Percentiles rank a stretch among this genome's conserved stretches.
Evolutionary conservation across 768 basidiomycete species (phyloP).

Genomic region (Hygrophorus russula): DNA sequence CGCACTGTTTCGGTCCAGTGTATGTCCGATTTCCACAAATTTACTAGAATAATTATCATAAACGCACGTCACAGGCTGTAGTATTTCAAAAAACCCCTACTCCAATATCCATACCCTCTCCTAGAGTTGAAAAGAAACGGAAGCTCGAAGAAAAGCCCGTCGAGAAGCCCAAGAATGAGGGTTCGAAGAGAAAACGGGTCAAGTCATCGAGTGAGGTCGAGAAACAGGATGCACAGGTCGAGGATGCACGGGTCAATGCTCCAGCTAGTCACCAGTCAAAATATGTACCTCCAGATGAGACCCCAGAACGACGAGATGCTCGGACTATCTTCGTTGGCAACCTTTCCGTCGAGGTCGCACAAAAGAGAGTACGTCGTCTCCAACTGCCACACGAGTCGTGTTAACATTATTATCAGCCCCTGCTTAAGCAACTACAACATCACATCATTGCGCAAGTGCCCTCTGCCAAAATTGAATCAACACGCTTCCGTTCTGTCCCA

Average conservation of each 20-base stretch:
- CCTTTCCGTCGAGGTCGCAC: constrained; percentile 63
- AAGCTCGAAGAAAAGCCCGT: background rate
- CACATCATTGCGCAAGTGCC: constrained; percentile 69
- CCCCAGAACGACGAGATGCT: constrained; percentile 56
- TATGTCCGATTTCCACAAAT: constrained; percentile 15
- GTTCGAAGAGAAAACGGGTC: too few species aligned
- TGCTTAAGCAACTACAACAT: constrained; percentile 63
- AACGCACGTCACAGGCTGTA: background rate
- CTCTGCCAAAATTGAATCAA: constrained; percentile 77
- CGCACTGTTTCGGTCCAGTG: constrained; percentile 45
- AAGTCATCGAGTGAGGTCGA: too few species aligned
- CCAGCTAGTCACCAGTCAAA: constrained; percentile 24
- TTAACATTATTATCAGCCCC: constrained; percentile 32
- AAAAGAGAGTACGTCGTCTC: constrained; percentile 50
- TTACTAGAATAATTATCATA: background rate
- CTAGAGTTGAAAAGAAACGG: background rate
- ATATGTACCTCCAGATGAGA: constrained; percentile 58
- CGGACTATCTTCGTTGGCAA: constrained; percentile 93
- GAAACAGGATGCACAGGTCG: constrained; percentile 11
- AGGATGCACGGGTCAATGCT: constrained; percentile 12
- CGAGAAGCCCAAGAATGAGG: background rate
- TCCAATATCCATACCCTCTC: background rate
- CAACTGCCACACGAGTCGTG: background rate
- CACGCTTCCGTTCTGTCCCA: constrained; percentile 87
- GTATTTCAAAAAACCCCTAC: background rate